Evolutionary conservation across 345 rosid species (phyloP).

Genomic region (Sapria himalayana): DNA sequence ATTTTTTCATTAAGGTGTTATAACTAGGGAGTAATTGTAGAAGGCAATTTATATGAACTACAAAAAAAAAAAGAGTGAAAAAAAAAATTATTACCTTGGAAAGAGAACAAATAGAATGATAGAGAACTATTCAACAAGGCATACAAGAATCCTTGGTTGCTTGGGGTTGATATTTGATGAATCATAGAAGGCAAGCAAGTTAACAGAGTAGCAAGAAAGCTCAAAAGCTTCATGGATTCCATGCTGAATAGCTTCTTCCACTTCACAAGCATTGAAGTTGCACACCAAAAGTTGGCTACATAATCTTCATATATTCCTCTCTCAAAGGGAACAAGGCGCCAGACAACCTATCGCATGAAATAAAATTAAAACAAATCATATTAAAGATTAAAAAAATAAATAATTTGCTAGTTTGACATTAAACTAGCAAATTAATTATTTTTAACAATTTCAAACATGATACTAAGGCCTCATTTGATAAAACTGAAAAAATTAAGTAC

Average conservation of each 20-base stretch:
- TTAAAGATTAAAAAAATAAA: too few relatives aligned
- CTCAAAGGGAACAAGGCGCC: conserved; percentile 88
- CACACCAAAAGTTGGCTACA: conserved; percentile 95
- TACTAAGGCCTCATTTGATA: too few relatives aligned
- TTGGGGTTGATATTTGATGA: conserved; percentile 62
- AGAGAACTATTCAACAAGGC: conserved; percentile 66
- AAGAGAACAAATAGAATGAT: conserved; percentile 74
- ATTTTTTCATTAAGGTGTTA: too few relatives aligned
- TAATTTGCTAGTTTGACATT: too few relatives aligned
- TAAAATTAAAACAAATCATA: background rate
- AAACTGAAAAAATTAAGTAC: too few relatives aligned
- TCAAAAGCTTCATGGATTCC: conserved; percentile 29
- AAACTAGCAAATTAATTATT: too few relatives aligned
- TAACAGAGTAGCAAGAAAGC: conserved; percentile 42
- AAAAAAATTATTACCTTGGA: conserved; percentile 33
- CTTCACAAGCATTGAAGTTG: conserved; percentile 53
- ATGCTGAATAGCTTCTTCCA: conserved; percentile 65
- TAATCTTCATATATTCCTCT: conserved; percentile 96
- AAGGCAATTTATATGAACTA: too few relatives aligned
- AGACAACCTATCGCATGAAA: conserved; percentile 38
- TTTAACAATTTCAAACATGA: too few relatives aligned
- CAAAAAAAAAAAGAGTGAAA: conserved; percentile 1
- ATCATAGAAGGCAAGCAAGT: conserved; percentile 73
- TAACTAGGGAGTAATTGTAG: too few relatives aligned
- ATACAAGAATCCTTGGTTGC: conserved; percentile 59